These are phyloP conservation scores for Coemansia sp. DNA, from an alignment of 192 early-diverging fungal species.

Conservation along the genomic window DNA sequence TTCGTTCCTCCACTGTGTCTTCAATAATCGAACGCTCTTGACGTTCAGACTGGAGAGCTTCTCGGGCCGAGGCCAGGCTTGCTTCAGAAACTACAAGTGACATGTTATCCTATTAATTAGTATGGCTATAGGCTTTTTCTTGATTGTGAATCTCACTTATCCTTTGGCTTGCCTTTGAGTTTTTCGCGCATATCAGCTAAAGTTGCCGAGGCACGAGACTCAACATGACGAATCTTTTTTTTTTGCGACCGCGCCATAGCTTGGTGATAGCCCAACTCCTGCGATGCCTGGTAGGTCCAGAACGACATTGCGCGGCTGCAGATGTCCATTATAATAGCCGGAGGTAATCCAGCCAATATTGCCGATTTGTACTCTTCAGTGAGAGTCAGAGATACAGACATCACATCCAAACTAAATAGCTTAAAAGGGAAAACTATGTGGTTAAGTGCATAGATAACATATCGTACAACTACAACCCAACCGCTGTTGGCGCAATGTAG, in stretches of 20 bases:
- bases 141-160: not conserved
- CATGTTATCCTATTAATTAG: not conserved
- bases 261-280: constrained; percentile 57
- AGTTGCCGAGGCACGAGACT: constrained; percentile 27
- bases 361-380: constrained; percentile 69
- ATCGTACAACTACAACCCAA: not conserved
- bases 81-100: constrained; percentile 26
- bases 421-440: not conserved
- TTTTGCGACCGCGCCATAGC: constrained; percentile 30
- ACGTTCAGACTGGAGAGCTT: constrained; percentile 26
- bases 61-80: constrained; percentile 17
- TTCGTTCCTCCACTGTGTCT: constrained; percentile 54
- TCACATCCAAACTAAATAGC: constrained; percentile 51
- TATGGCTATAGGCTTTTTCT: not conserved
- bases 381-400: constrained; percentile 60
- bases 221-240: constrained; percentile 37
- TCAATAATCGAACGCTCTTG: constrained; percentile 24
- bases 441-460: not conserved
- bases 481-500: not conserved
- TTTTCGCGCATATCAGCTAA: constrained; percentile 13
- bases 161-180: constrained; percentile 25
- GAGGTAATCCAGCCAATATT: constrained; percentile 68
- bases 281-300: constrained; percentile 68
- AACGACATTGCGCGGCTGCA: constrained; percentile 66
- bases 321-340: constrained; percentile 66